Percentiles rank a stretch among this genome's conserved stretches.
phyloP scores from a whole-genome alignment of 495 filamentous ascomycete genomes.

The Aspergillus leporis region DNA sequence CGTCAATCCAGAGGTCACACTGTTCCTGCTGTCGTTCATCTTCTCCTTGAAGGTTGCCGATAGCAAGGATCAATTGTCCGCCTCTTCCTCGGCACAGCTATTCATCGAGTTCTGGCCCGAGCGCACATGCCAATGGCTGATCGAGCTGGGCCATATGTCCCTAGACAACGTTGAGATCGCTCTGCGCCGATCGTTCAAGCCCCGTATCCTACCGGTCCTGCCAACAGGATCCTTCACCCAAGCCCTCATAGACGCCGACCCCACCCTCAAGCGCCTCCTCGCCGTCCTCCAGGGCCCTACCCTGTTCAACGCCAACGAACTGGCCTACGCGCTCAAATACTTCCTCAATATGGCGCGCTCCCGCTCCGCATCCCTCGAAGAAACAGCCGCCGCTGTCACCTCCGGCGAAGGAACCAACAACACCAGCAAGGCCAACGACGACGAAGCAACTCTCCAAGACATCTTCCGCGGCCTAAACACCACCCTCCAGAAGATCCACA shows the following conservation, averaged over 20 bases:
- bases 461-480: constrained; percentile 43
- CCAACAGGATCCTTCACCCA: constrained; percentile 59
- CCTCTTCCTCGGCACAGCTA: constrained; percentile 37
- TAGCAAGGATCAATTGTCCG: constrained; percentile 21
- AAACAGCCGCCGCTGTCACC: constrained; percentile 30
- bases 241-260: constrained; percentile 60
- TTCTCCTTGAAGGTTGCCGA: constrained; percentile 39
- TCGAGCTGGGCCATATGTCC: constrained; percentile 61
- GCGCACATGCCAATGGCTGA: constrained; percentile 60
- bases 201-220: constrained; percentile 41
- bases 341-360: constrained; percentile 40
- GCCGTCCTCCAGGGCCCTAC: constrained; percentile 48
- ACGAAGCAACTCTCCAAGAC: constrained; percentile 29
- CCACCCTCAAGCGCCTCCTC: constrained; percentile 59
- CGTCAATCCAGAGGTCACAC: constrained; percentile 44
- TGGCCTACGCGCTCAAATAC: constrained; percentile 40
- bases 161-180: constrained; percentile 58
- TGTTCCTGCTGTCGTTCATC: constrained; percentile 56
- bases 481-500: constrained; percentile 63
- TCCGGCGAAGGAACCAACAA: constrained; percentile 29
- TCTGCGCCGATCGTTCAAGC: constrained; percentile 54
- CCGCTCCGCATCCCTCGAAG: constrained; percentile 30
- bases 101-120: constrained; percentile 51
- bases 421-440: constrained; percentile 31
- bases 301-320: constrained; percentile 46